These are phyloP conservation scores for Phytophthora constricta DNA, from an alignment of 352 stramenopile genomes.

Conservation along the genomic window DNA sequence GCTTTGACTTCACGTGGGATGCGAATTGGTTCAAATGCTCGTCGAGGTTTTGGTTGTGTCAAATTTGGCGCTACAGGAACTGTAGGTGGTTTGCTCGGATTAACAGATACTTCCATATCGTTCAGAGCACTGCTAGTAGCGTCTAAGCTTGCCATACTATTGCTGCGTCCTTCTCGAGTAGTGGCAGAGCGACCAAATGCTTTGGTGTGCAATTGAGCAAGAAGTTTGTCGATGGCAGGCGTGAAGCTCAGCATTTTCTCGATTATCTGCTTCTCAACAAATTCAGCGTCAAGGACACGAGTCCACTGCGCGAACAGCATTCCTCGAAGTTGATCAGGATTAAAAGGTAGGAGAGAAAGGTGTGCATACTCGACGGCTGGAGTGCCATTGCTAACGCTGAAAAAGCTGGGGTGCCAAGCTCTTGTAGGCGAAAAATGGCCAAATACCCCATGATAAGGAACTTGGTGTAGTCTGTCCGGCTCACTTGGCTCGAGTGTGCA, in stretches of 20 bases:
- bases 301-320: slow-evolving; percentile 83
- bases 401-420: slow-evolving; percentile 81
- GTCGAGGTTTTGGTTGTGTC: slow-evolving; percentile 78
- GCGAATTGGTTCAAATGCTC: slow-evolving; percentile 72
- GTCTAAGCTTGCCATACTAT: slow-evolving; percentile 1
- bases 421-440: slow-evolving; percentile 89
- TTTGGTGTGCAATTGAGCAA: slow-evolving; percentile 70
- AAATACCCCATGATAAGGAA: slow-evolving; percentile 92
- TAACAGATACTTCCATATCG: not conserved
- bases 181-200: slow-evolving; percentile 59
- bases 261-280: slow-evolving; percentile 81
- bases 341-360: slow-evolving; percentile 90
- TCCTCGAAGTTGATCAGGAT: slow-evolving; percentile 67
- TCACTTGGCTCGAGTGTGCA: slow-evolving; percentile 75
- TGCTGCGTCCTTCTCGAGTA: too few species aligned
- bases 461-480: slow-evolving; percentile 89
- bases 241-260: slow-evolving; percentile 60
- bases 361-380: slow-evolving; percentile 87
- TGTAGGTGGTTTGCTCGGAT: slow-evolving; percentile 61
- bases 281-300: slow-evolving; percentile 82
- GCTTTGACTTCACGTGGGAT: slow-evolving; percentile 84
- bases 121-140: too few species aligned
- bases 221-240: slow-evolving; percentile 43
- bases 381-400: slow-evolving; percentile 58
- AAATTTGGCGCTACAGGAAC: slow-evolving; percentile 86